Evolutionary conservation across 2,329 filamentous ascomycete species (phyloP), one percentile per base, ranked within the genome.

Genomic region (Pezicula carpinea): DNA sequence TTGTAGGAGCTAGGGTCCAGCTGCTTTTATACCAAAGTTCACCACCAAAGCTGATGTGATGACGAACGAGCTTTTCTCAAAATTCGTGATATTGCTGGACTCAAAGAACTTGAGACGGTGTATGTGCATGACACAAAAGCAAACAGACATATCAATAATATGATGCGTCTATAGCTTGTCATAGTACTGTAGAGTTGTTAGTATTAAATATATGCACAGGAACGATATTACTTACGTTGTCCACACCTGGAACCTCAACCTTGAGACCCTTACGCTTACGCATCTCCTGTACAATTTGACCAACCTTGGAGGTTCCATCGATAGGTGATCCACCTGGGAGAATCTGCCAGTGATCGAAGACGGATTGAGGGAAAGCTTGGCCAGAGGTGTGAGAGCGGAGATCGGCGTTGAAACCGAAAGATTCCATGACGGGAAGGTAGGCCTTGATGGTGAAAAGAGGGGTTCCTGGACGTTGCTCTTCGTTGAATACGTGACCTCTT

Each of bases 231-330:
- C 89, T 89, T 83, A 93, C 89, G 82, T 96, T 95, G 70, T 89
- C 89, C 77, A 90, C 85, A 70, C 86, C 88, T 64, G 93, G 92
- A 70, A 96, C 87, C 66, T 89, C 82, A 68, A 86, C 76, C 89
- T 99, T 99, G 81, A 99, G 79, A 89, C 92, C 93, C 89, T 99
- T 99, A 77, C 92, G 89, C 85, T 96, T 96, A 70, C 93, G 90
- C 86, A 95, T 95, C 51, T 85, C 82, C 69, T 79, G 76, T 64
- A 97, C 89, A 64, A 96, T 79, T 69, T 81, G 72, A 70, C 91
- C 93, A 64, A 86, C 80, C 82, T 91, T 89, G 67, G 82, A 83
- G 66, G 83, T 85, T 69, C 73, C 59, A 75, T 99, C 92, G 66
- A 96, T 82, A 61, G 89, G 85, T 62, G 87, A 93, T 65, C 93